Conservation (phyloP, 1,284 basidiomycete genomes). For the Agaricales sp. region DNA sequence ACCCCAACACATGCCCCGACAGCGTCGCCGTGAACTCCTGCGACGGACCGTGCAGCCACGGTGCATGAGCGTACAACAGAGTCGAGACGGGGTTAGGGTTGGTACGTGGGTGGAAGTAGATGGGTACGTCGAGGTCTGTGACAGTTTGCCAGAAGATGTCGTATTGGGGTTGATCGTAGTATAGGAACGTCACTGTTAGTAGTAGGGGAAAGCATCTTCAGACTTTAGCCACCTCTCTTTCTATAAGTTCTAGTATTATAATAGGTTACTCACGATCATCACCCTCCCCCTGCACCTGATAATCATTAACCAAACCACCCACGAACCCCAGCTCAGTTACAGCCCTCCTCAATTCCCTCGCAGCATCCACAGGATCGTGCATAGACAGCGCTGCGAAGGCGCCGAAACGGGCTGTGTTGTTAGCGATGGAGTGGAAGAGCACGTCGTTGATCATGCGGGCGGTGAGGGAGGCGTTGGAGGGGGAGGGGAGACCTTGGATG, state of each 20-base stretch:
- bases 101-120: slow-evolving; percentile 30
- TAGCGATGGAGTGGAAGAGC: slow-evolving; percentile 25
- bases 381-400: slow-evolving; percentile 32
- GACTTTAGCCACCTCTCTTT: not conserved
- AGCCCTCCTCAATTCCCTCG: slow-evolving; percentile 27
- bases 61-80: slow-evolving; percentile 21
- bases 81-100: slow-evolving; percentile 20
- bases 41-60: slow-evolving; percentile 21
- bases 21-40: slow-evolving; percentile 29
- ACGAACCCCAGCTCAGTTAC: slow-evolving; percentile 30
- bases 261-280: slow-evolving; percentile 16
- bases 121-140: slow-evolving; percentile 29
- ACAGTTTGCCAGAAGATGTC: slow-evolving; percentile 34
- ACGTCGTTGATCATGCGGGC: slow-evolving; percentile 25
- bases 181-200: slow-evolving; percentile 30
- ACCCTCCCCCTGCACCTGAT: slow-evolving; percentile 26
- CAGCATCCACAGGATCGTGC: slow-evolving; percentile 32
- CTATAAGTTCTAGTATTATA: slow-evolving; percentile 4
- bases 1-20: slow-evolving; percentile 28
- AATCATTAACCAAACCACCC: slow-evolving; percentile 29
- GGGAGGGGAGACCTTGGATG: slow-evolving; percentile 29
- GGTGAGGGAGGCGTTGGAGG: slow-evolving; percentile 20
- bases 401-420: slow-evolving; percentile 29
- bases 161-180: slow-evolving; percentile 31
- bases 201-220: not conserved